Evolutionary conservation across 2,329 filamentous ascomycete genomes (phyloP).

Genomic region (Pyricularia pennisetigena): DNA sequence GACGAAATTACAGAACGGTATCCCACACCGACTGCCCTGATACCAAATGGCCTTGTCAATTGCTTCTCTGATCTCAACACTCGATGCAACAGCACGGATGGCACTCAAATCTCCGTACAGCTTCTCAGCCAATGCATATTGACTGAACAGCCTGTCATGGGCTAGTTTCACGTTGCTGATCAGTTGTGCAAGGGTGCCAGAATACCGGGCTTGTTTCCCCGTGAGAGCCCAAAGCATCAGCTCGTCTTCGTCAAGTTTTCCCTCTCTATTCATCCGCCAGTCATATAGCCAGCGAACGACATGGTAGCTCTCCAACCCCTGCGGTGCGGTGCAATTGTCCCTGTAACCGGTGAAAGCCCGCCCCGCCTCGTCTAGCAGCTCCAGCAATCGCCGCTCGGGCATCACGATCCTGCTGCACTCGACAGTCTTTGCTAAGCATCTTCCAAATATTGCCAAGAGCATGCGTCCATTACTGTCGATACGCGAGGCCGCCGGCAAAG

Average conservation of each 20-base stretch:
- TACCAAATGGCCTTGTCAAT: background rate
- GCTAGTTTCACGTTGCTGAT: background rate
- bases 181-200: background rate
- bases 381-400: background rate
- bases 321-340: background rate
- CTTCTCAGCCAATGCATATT: background rate
- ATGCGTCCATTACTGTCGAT: background rate
- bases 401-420: background rate
- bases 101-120: background rate
- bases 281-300: slow-evolving; percentile 1
- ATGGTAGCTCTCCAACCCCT: background rate
- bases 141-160: background rate
- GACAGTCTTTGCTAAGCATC: background rate
- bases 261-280: background rate
- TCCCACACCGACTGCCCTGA: background rate
- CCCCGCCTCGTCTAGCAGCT: background rate
- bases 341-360: background rate
- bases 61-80: background rate
- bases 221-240: background rate
- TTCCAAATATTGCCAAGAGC: background rate
- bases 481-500: background rate
- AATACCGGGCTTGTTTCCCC: background rate
- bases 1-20: background rate
- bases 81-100: background rate
- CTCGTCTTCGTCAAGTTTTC: background rate